phyloP scores from a whole-genome alignment of 495 filamentous ascomycete species.

The Penicillium lividum region DNA sequence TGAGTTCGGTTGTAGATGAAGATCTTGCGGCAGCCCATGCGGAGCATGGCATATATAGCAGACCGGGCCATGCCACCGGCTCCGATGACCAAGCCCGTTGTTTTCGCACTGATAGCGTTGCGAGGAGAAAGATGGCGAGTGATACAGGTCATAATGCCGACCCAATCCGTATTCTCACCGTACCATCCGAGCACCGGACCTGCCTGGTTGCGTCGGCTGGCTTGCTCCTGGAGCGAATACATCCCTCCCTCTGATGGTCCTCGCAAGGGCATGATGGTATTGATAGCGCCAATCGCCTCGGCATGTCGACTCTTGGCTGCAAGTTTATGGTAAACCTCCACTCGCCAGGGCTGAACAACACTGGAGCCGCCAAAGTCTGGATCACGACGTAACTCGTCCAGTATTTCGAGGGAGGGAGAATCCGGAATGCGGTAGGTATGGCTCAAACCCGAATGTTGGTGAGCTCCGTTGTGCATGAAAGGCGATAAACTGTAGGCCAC shows the following conservation, averaged over 20 bases:
- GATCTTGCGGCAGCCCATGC: constrained; percentile 76
- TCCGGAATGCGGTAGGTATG: constrained; percentile 69
- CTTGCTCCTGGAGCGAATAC: constrained; percentile 61
- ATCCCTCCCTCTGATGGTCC: constrained; percentile 61
- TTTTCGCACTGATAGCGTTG: constrained; percentile 71
- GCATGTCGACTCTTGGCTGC: constrained; percentile 73
- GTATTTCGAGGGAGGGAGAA: constrained; percentile 60
- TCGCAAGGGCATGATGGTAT: constrained; percentile 76
- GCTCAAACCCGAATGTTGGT: constrained; percentile 68
- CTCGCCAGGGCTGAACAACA: constrained; percentile 75
- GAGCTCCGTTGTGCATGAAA: constrained; percentile 77
- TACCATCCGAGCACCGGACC: constrained; percentile 69
- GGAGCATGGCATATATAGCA: constrained; percentile 76
- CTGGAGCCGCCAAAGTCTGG: constrained; percentile 72
- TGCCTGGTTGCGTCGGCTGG: constrained; percentile 64
- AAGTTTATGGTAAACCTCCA: constrained; percentile 66
- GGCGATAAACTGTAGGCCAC: constrained; percentile 77
- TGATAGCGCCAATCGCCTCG: constrained; percentile 77
- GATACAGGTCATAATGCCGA: constrained; percentile 69
- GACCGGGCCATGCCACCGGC: constrained; percentile 83
- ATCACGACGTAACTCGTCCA: constrained; percentile 63
- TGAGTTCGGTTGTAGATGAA: constrained; percentile 75
- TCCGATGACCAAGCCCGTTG: constrained; percentile 72
- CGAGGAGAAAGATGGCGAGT: constrained; percentile 75
- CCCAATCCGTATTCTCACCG: constrained; percentile 87